phyloP scores from a whole-genome alignment of 2,329 filamentous ascomycete species.

The Thielaviopsis euricoi region DNA sequence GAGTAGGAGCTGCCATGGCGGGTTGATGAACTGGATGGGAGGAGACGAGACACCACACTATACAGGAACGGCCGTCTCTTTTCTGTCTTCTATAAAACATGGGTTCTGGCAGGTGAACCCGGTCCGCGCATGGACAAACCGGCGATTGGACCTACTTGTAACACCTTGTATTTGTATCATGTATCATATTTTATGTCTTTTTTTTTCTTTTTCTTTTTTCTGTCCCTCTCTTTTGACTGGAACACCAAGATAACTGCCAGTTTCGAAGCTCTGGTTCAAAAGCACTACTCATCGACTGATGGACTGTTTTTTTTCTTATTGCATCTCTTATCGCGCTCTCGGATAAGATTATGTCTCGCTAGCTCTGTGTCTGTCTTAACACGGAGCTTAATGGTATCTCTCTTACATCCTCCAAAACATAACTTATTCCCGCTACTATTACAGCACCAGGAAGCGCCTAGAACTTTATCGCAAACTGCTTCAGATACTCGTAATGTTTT shows the following conservation, averaged over 20 bases:
- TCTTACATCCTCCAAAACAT: not conserved
- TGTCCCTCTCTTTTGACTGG: no score
- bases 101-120: not conserved
- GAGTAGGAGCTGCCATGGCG: not conserved
- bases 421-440: not conserved
- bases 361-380: not conserved
- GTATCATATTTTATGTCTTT: conserved; percentile 9
- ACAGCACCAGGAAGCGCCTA: conserved; percentile 16
- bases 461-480: conserved; percentile 54
- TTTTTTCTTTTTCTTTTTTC: not conserved
- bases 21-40: not conserved
- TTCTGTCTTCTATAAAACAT: not conserved
- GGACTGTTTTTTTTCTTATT: not conserved
- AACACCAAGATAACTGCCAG: not conserved
- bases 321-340: not conserved
- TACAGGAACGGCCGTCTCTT: not conserved
- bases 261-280: not conserved
- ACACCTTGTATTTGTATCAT: conserved; percentile 12
- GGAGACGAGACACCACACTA: not conserved
- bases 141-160: conserved; percentile 5
- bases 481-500: conserved; percentile 65
- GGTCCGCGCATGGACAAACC: not conserved
- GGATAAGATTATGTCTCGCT: not conserved
- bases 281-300: not conserved
- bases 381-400: not conserved